Evolutionary conservation across 1,284 basidiomycete species (phyloP).

Genomic region (Ustilago hordei): DNA sequence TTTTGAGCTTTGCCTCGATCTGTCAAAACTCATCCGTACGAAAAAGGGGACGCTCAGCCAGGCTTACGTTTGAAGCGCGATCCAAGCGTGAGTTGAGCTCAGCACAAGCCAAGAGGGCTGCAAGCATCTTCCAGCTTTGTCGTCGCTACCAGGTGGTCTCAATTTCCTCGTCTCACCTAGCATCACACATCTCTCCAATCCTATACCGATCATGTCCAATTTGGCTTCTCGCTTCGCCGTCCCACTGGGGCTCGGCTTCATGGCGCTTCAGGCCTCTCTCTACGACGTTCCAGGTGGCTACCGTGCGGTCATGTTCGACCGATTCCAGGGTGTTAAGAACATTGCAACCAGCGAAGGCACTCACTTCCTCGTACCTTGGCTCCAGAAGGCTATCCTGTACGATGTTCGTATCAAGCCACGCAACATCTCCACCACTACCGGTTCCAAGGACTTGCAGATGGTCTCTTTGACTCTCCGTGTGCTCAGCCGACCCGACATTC

Average conservation of each 20-base stretch:
- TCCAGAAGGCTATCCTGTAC: conserved; percentile 89
- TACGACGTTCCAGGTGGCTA: conserved; percentile 76
- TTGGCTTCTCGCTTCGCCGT: conserved; percentile 60
- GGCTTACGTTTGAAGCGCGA: conserved; percentile 38
- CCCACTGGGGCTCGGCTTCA: conserved; percentile 67
- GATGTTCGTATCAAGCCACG: conserved; percentile 95
- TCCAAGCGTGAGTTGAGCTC: conserved; percentile 24
- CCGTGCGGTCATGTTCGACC: conserved; percentile 97
- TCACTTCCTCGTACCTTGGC: conserved; percentile 94
- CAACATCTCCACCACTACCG: conserved; percentile 96
- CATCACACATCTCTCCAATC: neutral
- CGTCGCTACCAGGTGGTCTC: neutral
- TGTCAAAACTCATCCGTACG: conserved; percentile 24
- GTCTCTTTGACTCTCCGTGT: conserved; percentile 91
- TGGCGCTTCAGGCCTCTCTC: conserved; percentile 69
- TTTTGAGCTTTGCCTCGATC: neutral
- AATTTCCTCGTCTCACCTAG: conserved; percentile 2
- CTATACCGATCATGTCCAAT: conserved; percentile 38
- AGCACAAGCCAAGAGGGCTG: conserved; percentile 44
- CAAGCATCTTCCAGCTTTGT: conserved; percentile 3
- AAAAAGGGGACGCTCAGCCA: neutral
- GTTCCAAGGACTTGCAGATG: conserved; percentile 97
- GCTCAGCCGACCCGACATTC: conserved; percentile 89
- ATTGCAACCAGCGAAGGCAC: conserved; percentile 79
- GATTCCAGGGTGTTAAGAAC: conserved; percentile 85